These are phyloP conservation scores for Apostasia ramifera DNA, from an alignment of 106 monocot genomes.

Conservation along the genomic window DNA sequence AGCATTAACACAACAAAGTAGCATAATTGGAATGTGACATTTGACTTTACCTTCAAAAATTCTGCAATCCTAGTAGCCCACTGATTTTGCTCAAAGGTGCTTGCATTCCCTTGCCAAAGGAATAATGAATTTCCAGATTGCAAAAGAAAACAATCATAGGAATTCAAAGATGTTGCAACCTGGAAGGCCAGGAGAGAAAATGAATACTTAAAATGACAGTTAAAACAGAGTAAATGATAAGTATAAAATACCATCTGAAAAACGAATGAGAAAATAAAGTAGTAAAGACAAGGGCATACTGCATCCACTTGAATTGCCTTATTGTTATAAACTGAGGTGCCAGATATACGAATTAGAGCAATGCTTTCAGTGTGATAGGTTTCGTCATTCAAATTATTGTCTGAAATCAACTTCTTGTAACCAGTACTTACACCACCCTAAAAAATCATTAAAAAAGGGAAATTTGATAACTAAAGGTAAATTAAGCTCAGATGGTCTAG, in stretches of 20 bases:
- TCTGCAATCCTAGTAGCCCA: conserved; percentile 88
- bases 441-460: background rate
- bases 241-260: background rate
- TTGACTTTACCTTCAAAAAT: conserved; percentile 68
- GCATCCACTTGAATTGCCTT: conserved; percentile 94
- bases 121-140: conserved; percentile 94
- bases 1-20: no score
- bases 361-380: conserved; percentile 75
- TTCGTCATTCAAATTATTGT: conserved; percentile 63
- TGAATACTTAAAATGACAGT: no score
- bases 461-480: conserved; percentile 2
- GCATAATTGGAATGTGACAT: background rate
- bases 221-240: no score
- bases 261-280: background rate
- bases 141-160: conserved; percentile 79
- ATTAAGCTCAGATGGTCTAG: background rate
- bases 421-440: conserved; percentile 89
- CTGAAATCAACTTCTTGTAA: conserved; percentile 75
- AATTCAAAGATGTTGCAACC: conserved; percentile 65
- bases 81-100: conserved; percentile 84
- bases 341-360: conserved; percentile 78
- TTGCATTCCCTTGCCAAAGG: conserved; percentile 85
- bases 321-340: conserved; percentile 70
- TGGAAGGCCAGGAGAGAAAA: conserved; percentile 12
- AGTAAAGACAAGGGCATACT: conserved; percentile 29